phyloP scores from a whole-genome alignment of 2,329 filamentous ascomycete species.

The Alternaria triticimaculans region DNA sequence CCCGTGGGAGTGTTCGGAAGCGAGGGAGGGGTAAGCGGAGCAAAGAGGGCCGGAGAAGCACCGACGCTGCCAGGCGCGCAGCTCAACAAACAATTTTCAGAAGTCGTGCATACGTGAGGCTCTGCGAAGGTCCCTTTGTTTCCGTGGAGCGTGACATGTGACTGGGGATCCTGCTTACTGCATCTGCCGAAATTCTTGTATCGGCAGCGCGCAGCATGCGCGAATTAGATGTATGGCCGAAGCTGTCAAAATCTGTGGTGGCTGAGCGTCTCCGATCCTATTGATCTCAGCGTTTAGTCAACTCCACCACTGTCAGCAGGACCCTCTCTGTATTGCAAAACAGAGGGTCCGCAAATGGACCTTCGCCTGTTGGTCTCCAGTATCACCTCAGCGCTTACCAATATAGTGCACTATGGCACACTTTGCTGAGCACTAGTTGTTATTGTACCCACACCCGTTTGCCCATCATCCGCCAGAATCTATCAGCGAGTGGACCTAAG shows the following conservation, averaged over 20 bases:
- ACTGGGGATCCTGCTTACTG: slow-evolving; percentile 1
- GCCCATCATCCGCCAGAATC: slow-evolving; percentile 15
- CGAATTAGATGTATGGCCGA: neutral
- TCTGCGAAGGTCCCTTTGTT: slow-evolving; percentile 8
- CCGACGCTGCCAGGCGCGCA: slow-evolving; percentile 11
- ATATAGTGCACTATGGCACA: slow-evolving; percentile 14
- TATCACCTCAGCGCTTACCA: slow-evolving; percentile 16
- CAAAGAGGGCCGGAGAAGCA: slow-evolving; percentile 14
- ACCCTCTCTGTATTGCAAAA: slow-evolving; percentile 2
- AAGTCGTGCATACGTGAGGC: slow-evolving; percentile 12
- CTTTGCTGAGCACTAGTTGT: slow-evolving; percentile 17
- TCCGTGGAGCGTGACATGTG: slow-evolving; percentile 9
- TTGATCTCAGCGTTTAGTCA: slow-evolving; percentile 1
- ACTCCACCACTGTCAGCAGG: slow-evolving; percentile 12
- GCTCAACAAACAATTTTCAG: slow-evolving; percentile 17
- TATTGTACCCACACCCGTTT: slow-evolving; percentile 20
- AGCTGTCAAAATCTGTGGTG: slow-evolving; percentile 2
- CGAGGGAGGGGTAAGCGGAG: slow-evolving; percentile 19
- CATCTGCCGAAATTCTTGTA: slow-evolving; percentile 8
- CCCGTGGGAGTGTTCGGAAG: slow-evolving; percentile 6
- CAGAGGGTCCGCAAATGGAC: slow-evolving; percentile 11
- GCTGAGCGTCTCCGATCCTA: slow-evolving; percentile 6
- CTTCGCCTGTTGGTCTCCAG: slow-evolving; percentile 18
- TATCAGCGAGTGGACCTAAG: slow-evolving; percentile 1
- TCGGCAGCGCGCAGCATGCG: slow-evolving; percentile 15